phyloP scores from a whole-genome alignment of 2,329 filamentous ascomycete species.

The Hymenoscyphus infarciens region DNA sequence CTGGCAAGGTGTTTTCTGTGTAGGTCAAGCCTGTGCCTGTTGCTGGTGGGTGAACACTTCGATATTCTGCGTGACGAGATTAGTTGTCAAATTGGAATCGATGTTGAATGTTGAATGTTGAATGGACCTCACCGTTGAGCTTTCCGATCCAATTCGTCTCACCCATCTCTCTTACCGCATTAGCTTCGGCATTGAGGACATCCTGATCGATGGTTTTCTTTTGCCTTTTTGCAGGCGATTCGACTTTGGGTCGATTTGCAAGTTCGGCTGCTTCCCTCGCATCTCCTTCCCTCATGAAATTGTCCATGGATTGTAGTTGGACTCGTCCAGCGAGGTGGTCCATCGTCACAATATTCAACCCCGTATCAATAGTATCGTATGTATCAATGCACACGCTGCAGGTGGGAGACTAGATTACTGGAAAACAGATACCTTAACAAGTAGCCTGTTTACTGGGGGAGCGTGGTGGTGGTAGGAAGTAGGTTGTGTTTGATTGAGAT shows the following conservation, averaged over 20 bases:
- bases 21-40: constrained; percentile 12
- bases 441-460: neutral
- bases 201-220: constrained; percentile 16
- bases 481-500: neutral
- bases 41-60: constrained; percentile 16
- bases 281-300: constrained; percentile 19
- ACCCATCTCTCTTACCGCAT: constrained; percentile 26
- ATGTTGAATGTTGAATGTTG: neutral
- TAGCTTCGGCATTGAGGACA: constrained; percentile 15
- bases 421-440: neutral
- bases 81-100: neutral
- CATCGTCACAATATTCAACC: neutral
- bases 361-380: neutral
- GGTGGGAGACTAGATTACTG: neutral
- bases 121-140: constrained; percentile 24
- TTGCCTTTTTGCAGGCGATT: constrained; percentile 16
- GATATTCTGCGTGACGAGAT: constrained; percentile 27
- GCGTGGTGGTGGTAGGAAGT: neutral
- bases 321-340: neutral
- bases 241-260: neutral
- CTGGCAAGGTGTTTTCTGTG: constrained; percentile 9
- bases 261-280: constrained; percentile 8
- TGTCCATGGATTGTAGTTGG: constrained; percentile 16
- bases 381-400: neutral
- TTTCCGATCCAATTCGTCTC: constrained; percentile 33